Percentiles rank a stretch among this genome's conserved stretches.
Evolutionary conservation across 2,329 filamentous ascomycete species (phyloP).

Genomic region (Xylogone sp.): DNA sequence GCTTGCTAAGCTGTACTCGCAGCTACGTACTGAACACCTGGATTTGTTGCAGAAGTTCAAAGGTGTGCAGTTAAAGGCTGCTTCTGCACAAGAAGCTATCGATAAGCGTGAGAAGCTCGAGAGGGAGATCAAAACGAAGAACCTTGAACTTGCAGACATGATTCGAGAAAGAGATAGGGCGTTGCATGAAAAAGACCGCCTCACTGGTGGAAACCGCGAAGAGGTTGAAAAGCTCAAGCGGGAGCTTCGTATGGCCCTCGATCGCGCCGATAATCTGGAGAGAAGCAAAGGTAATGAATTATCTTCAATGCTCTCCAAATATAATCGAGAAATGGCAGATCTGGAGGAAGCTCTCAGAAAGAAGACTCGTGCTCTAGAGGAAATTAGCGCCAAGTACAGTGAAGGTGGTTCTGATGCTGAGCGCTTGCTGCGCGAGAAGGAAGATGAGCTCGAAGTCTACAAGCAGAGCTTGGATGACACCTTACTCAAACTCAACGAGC

Average conservation of each 20-base stretch:
- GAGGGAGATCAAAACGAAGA: slow-evolving; percentile 98
- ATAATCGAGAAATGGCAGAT: slow-evolving; percentile 96
- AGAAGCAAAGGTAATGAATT: slow-evolving; percentile 92
- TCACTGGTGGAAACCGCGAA: slow-evolving; percentile 83
- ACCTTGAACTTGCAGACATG: slow-evolving; percentile 97
- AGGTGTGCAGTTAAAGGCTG: slow-evolving; percentile 90
- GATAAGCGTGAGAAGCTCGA: slow-evolving; percentile 92
- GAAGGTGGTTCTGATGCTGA: slow-evolving; percentile 86
- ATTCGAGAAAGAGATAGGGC: slow-evolving; percentile 94
- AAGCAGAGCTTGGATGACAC: slow-evolving; percentile 98
- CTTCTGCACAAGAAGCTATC: slow-evolving; percentile 94
- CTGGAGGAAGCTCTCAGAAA: slow-evolving; percentile 86
- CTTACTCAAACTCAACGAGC: slow-evolving; percentile 84
- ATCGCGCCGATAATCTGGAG: slow-evolving; percentile 88
- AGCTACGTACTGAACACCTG: slow-evolving; percentile 90
- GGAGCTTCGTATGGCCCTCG: slow-evolving; percentile 86
- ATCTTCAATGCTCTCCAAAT: slow-evolving; percentile 89
- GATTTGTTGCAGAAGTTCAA: slow-evolving; percentile 97
- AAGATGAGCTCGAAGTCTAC: slow-evolving; percentile 96
- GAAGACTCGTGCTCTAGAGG: slow-evolving; percentile 84
- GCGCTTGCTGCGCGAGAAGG: slow-evolving; percentile 82
- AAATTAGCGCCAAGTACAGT: slow-evolving; percentile 71
- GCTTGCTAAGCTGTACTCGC: slow-evolving; percentile 93
- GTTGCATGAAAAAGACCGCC: slow-evolving; percentile 85
- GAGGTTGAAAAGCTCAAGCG: slow-evolving; percentile 93